Evolutionary conservation across 345 rosid species (phyloP), one percentile per base, ranked within the genome.

Genomic region (Acer saccharum): DNA sequence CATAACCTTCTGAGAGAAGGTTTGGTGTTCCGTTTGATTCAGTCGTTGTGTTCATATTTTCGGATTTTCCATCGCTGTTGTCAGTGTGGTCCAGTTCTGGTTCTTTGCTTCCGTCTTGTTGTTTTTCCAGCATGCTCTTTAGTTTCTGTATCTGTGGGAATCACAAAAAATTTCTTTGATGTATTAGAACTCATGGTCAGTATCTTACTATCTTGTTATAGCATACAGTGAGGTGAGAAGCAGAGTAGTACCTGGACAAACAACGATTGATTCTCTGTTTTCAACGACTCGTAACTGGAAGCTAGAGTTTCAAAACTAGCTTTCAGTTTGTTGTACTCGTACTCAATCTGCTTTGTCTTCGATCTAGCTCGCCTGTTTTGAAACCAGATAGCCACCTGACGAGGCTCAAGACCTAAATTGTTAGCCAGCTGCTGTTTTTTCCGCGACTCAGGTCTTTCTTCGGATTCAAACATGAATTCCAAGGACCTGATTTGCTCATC

Each of bases 301-400:
- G 73, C 81, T 60, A 81, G 78, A 69, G 43, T 39, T 39, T 73
- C 84, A 12, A 52, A 77, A 10, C 65, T 75, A 14, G 55, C 78
- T 76, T 81, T 81, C 17, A 83, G 78, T 17, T 44, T 52, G 39
- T 44, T 76, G 18, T 81, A 85, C 14, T 87, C 88, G n/a, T 41
- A 77, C 78, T 87, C 88, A 65, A 83, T 65, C 72, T 79, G 88
- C 80, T 85, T 87, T 17, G 77, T 64, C 77, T 85, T 87, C 23
- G 69, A 76, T 69, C 90, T 87, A 62, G 88, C 88, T 64, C 85
- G 72, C 20, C 84, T 78, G 68, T 81, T 87, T 76, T 87, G 90
- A 43, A 87, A 85, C 87, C 90, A 87, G 71, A 83, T 81, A 25
- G 85, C 86, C 41, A 87, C 80, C 74, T 87, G 88, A 2, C 85